A percentile compares a stretch with the other conserved stretches of the same genome.
These are phyloP conservation scores for Metarhizium anisopliae DNA, from an alignment of 2,329 filamentous ascomycete species.

Conservation along the genomic window DNA sequence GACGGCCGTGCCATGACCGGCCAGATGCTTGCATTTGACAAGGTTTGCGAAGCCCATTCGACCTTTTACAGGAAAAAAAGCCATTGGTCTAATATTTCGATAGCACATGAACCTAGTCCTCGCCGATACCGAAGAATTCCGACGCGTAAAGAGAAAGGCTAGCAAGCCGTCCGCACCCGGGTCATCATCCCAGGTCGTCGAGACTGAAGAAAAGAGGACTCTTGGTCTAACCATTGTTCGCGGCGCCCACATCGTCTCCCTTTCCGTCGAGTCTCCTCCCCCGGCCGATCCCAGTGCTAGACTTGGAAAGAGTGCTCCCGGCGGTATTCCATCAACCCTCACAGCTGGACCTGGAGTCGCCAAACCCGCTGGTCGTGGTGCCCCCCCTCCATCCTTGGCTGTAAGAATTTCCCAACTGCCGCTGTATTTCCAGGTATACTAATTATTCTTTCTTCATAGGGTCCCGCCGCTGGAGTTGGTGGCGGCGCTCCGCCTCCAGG, in stretches of 20 bases:
- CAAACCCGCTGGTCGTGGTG: slow-evolving; percentile 80
- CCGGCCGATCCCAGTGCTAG: slow-evolving; percentile 87
- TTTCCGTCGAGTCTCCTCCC: slow-evolving; percentile 91
- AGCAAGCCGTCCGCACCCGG: slow-evolving; percentile 61
- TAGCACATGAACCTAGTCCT: slow-evolving; percentile 99
- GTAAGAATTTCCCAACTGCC: slow-evolving; percentile 31
- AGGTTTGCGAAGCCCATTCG: slow-evolving; percentile 44
- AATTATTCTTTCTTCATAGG: slow-evolving; percentile 28
- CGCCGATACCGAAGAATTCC: slow-evolving; percentile 96
- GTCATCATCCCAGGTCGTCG: slow-evolving; percentile 56
- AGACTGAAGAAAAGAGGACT: slow-evolving; percentile 95
- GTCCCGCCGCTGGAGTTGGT: slow-evolving; percentile 82
- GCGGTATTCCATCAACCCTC: slow-evolving; percentile 61
- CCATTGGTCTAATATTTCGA: background rate
- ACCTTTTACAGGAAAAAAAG: background rate
- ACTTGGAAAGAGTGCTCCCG: slow-evolving; percentile 67
- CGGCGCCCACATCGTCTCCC: slow-evolving; percentile 87
- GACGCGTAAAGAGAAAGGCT: slow-evolving; percentile 78
- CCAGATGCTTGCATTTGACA: slow-evolving; percentile 98
- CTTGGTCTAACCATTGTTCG: slow-evolving; percentile 90
- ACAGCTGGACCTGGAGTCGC: slow-evolving; percentile 82
- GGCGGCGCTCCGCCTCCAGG: slow-evolving; percentile 56
- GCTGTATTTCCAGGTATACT: slow-evolving; percentile 7
- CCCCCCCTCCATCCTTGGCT: slow-evolving; percentile 64
- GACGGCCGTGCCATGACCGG: slow-evolving; percentile 95